Base-by-base conservation (phyloP, 306 rosid species). In the Phaseolus lunatus region DNA sequence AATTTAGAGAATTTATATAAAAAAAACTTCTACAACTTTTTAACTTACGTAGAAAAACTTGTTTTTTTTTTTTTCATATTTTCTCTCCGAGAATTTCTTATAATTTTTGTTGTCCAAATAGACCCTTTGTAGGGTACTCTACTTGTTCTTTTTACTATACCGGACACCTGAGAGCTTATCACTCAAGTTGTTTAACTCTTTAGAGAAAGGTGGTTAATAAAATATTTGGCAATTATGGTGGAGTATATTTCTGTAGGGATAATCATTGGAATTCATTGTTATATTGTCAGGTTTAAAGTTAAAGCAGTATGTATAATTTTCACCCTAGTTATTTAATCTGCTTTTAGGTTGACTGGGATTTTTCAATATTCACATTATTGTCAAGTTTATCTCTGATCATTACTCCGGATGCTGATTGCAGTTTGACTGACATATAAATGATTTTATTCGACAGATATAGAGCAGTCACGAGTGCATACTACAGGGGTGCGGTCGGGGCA, bases 391-490 rank as follows among this genome's bases (percentile, higher is more conserved):
- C 22, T 70, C 54, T 58, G 70, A 49, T 63, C 5, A 41, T 69
- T 20, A 22, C 62, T 15, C 18, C 9, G 4, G 54, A 64, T 33
- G 14, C 59, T 33, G 58, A 66, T 52, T 61, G 43, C 31, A 61
- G 64, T 78, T 68, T 74, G 19, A 50, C 72, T 77, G 24, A 84
- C 66, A 41, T 31, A 53, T 24, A 50, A 73, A 11, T 56, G 67
- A 47, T 83, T 39, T 73, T 53, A 72, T 62, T 85, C 85, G 58
- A 37, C 91, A 93, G 98, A 69, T 93, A 93, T 77, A 83, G 98
- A 78, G 98, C 98, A n/a, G 98, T 93, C 54, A 93, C 98, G 26
- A 93, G 98, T 78, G 98, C 98, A 44, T 93, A 93, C 88, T 93
- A 93, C 84, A 83, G 98, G 82, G 98, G 97, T 49, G 98, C 98